A percentile compares a stretch with the other conserved stretches of the same genome.
Evolutionary conservation across 78 protist genomes (phyloP).

Genomic region (Dictyostelium discoideum): DNA sequence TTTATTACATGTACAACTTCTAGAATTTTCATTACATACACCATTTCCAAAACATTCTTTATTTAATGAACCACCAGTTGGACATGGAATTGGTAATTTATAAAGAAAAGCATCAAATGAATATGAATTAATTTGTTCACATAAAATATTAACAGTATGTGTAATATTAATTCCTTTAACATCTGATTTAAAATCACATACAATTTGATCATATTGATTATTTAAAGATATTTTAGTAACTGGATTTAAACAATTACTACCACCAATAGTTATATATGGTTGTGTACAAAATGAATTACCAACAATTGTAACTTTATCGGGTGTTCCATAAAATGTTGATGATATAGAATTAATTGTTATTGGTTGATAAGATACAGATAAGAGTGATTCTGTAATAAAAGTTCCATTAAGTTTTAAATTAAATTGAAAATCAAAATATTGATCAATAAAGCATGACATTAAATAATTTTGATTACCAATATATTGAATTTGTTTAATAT

Average conservation of each 20-base stretch:
- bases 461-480: neutral
- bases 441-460: neutral
- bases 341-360: neutral
- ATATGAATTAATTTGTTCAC: neutral
- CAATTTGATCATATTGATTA: neutral
- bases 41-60: neutral
- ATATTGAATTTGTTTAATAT: neutral
- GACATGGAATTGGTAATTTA: neutral
- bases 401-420: neutral
- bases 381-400: neutral
- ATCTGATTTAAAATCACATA: neutral
- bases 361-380: neutral
- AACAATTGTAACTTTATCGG: neutral
- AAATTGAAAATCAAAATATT: neutral
- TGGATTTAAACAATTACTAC: neutral
- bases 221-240: neutral
- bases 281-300: neutral
- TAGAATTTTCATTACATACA: neutral
- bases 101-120: neutral
- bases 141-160: neutral
- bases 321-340: constrained; percentile 18
- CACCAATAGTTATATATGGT: neutral
- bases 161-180: neutral
- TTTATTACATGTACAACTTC: neutral
- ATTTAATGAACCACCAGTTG: neutral